phyloP scores from a whole-genome alignment of 2,329 filamentous ascomycete species.

The Volutella citrinella region DNA sequence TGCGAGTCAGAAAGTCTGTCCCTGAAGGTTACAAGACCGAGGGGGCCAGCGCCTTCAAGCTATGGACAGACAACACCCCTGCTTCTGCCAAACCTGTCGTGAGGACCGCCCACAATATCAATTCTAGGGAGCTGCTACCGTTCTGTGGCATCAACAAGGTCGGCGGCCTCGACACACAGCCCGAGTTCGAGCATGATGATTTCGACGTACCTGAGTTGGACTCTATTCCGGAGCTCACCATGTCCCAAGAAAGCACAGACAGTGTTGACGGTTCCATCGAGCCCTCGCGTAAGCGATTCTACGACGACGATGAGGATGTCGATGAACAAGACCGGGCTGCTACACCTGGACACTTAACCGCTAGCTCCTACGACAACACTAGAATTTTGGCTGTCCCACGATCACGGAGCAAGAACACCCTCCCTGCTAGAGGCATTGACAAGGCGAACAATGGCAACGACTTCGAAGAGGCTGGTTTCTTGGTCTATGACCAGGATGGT shows the following conservation, averaged over 20 bases:
- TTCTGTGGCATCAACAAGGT: slow-evolving; percentile 80
- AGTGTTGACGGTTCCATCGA: slow-evolving; percentile 28
- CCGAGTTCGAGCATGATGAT: slow-evolving; percentile 30
- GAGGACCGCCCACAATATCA: slow-evolving; percentile 21
- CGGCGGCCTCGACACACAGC: slow-evolving; percentile 64
- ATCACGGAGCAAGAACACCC: slow-evolving; percentile 26
- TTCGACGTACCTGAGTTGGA: slow-evolving; percentile 34
- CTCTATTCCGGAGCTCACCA: slow-evolving; percentile 46
- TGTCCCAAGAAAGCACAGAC: slow-evolving; percentile 53
- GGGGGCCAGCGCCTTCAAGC: slow-evolving; percentile 45
- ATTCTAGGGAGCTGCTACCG: slow-evolving; percentile 64
- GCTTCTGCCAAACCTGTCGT: slow-evolving; percentile 9
- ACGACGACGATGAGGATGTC: slow-evolving; percentile 41
- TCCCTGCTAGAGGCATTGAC: slow-evolving; percentile 38
- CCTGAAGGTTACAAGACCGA: slow-evolving; percentile 89
- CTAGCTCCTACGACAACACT: slow-evolving; percentile 35
- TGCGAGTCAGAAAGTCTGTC: slow-evolving; percentile 90
- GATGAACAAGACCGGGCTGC: slow-evolving; percentile 35
- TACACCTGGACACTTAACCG: slow-evolving; percentile 37
- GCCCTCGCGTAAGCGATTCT: slow-evolving; percentile 46
- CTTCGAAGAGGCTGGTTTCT: slow-evolving; percentile 68
- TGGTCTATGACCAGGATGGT: slow-evolving; percentile 44
- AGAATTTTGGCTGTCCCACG: slow-evolving; percentile 49
- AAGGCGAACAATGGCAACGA: slow-evolving; percentile 48
- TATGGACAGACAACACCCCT: slow-evolving; percentile 43